Base-by-base conservation (phyloP, 1,284 basidiomycete species). In the Xerocomus nothofagi region DNA sequence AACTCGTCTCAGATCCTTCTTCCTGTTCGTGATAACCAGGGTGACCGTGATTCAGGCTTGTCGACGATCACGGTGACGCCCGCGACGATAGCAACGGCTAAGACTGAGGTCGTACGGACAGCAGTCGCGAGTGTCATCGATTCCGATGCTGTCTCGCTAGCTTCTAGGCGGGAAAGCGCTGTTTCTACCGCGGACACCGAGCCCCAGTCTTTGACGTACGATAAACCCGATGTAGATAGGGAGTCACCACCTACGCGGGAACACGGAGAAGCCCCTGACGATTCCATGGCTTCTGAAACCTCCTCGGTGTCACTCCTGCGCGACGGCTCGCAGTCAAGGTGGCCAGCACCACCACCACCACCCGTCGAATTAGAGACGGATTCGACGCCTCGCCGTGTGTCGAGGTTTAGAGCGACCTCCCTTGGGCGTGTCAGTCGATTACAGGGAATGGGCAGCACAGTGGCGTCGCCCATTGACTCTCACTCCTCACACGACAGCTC, bases 31-130 rank as follows among this genome's bases (percentile, higher is more conserved):
- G 32, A 39, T 5, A 56, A 37, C 12, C 21, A 54, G 1, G 44
- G 59, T 11, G 74, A 77, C 47, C 67, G 79, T 23, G 75, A 80
- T 57, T 81, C 79, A 48, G 74, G 70, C 52, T 65, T 76, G n/a
- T 78, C 78, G 17, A 79, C 66, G 26, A 69, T 75, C 24, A 78
- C 77, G 29, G 74, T 80, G 18, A 70, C 76, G 8, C 72, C 71
- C 38, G 76, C 73, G 10, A 78, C 76, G 8, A 72, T 81, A 47
- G 63, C 72, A 11, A 62, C 67, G 12, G 63, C 66, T 4, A 69
- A 59, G 42, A 59, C 62, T 8, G 72, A 70, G 24, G 65, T 66
- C 24, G 59, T 76, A 29, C 75, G 72, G 20, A 69, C 75, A 41
- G 73, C 74, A 9, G 70, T 74, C 7, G 80, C 79, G 9, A 77